phyloP scores from a whole-genome alignment of 1,284 basidiomycete species.

The Pseudozyma pruni region DNA sequence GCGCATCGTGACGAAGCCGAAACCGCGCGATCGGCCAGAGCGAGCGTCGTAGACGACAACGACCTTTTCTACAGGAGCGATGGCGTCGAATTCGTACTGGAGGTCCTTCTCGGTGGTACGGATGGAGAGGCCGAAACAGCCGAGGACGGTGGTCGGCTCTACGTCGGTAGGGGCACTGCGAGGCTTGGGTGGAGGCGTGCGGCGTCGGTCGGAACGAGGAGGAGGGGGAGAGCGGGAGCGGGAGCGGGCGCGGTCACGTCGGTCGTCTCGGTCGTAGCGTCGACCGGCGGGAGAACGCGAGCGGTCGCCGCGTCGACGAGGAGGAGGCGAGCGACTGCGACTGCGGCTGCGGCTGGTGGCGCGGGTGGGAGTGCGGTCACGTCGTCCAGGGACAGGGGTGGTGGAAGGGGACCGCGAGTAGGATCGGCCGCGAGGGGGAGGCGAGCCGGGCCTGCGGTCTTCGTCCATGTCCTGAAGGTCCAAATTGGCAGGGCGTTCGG shows the following conservation, averaged over 20 bases:
- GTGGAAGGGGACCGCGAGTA: conserved; percentile 44
- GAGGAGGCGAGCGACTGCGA: conserved; percentile 24
- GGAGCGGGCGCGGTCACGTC: conserved; percentile 35
- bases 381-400: conserved; percentile 34
- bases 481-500: conserved; percentile 23
- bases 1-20: conserved; percentile 96
- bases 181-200: conserved; percentile 43
- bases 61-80: conserved; percentile 87
- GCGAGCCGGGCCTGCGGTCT: conserved; percentile 32
- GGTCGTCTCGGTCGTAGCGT: conserved; percentile 33
- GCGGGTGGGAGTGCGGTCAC: conserved; percentile 19
- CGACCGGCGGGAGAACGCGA: conserved; percentile 42
- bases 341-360: conserved; percentile 33
- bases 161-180: conserved; percentile 68
- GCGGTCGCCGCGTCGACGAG: conserved; percentile 24
- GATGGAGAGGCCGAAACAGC: conserved; percentile 95
- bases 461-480: conserved; percentile 48
- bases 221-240: conserved; percentile 28
- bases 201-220: conserved; percentile 34
- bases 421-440: conserved; percentile 37
- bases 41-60: conserved; percentile 98
- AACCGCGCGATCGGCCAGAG: conserved; percentile 95
- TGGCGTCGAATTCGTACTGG: conserved; percentile 89
- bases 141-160: conserved; percentile 87
- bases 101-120: conserved; percentile 92